Evolutionary conservation across 176 grass and related monocot genomes (phyloP).

Genomic region (Musa beccarii): DNA sequence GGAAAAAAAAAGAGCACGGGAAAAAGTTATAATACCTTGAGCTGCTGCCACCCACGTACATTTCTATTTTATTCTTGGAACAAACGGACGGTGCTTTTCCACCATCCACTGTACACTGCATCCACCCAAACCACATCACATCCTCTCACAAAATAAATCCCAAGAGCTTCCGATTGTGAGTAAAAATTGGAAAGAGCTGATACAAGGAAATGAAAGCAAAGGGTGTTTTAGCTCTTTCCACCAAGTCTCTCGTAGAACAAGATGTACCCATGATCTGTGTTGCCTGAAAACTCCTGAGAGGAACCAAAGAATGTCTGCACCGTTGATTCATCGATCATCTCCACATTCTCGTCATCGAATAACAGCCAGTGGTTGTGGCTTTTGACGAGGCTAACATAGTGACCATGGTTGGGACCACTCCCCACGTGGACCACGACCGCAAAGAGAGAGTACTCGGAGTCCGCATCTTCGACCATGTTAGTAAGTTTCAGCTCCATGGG

Average conservation of each 20-base stretch:
- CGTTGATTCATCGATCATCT: slow-evolving; percentile 90
- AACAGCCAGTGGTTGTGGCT: slow-evolving; percentile 96
- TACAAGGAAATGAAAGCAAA: not conserved
- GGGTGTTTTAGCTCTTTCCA: slow-evolving; percentile 2
- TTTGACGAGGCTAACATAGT: slow-evolving; percentile 90
- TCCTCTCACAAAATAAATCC: too few species aligned
- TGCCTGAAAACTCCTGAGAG: slow-evolving; percentile 84
- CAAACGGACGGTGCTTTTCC: not conserved
- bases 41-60: not conserved
- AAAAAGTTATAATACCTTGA: too few species aligned
- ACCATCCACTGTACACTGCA: not conserved
- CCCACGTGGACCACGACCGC: slow-evolving; percentile 91
- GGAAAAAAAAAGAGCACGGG: too few species aligned
- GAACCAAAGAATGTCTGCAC: slow-evolving; percentile 89
- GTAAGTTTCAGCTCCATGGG: slow-evolving; percentile 48
- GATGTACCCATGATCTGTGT: slow-evolving; percentile 98
- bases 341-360: slow-evolving; percentile 92
- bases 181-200: slow-evolving; percentile 4
- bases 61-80: not conserved
- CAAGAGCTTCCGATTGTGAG: not conserved
- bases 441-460: slow-evolving; percentile 86
- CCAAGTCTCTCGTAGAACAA: slow-evolving; percentile 87
- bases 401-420: slow-evolving; percentile 92
- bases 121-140: not conserved
- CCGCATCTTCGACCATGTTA: slow-evolving; percentile 63